Base-by-base conservation (phyloP, 768 basidiomycete species). In the Podaxis sp. region DNA sequence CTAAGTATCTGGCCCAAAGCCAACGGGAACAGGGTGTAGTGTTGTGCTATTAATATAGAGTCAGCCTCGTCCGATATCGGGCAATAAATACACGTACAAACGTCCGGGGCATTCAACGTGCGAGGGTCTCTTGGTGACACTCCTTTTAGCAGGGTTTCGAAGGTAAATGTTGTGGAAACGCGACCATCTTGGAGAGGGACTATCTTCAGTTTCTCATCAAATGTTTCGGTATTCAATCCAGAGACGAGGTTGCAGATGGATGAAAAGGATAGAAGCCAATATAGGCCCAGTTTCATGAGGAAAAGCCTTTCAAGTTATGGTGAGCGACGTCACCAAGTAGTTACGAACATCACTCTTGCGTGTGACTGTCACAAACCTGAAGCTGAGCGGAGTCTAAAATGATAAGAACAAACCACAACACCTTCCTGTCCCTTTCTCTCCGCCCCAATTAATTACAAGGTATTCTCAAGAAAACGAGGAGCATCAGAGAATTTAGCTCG, bases 21-120 rank as follows among this genome's bases (percentile, higher is more conserved):
- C 15, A 96, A 83, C 0, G 96, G 95, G 65, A 97, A 93, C 13
- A 97, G 73, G 3, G 84, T 87, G 67, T 95, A 95, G 69, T 97
- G 95, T 73, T 93, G 92, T 48, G 86, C 91, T 93, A 64, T 48
- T 33, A 2, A 7, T 5, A 50, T 10, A 50, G 44, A 4, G 51
- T n/a, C 30, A 56, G 50, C 17, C 30, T 37, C 8, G 26, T 15
- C 2, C 17, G 11, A 40, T 40, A 36, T 3, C 8, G 33, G 12
- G 38, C 3, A 20, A 30, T 26, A n/a, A 0, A 26, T 38, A 15
- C 13, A 36, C 75, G 54, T 68, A 86, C 76, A 77, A 75, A 78
- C 76, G 67, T 80, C 80, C 68, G 89, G 85, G 55, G 76, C 72
- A 15, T 75, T 78, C 12, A 84, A 72, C 11, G 76, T 82, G 60